These are phyloP conservation scores for Leccinum longicurvipes DNA, from an alignment of 768 basidiomycete genomes.

Conservation along the genomic window DNA sequence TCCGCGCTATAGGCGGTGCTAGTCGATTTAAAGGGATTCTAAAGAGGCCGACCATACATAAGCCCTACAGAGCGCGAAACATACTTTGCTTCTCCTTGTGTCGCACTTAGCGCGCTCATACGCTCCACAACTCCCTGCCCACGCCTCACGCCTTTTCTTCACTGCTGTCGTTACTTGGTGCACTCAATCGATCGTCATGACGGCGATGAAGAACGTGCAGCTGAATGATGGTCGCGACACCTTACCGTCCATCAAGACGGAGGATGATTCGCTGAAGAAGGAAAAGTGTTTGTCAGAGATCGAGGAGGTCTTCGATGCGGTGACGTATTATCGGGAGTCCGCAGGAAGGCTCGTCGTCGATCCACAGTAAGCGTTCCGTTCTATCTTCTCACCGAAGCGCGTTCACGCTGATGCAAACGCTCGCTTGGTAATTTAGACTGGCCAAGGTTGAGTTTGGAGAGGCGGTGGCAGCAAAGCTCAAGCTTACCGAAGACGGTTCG, in stretches of 20 bases:
- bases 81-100: neutral
- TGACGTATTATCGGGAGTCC: conserved; percentile 47
- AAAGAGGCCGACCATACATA: neutral
- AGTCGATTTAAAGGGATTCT: neutral
- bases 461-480: conserved; percentile 41
- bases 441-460: conserved; percentile 51
- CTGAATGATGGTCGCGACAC: neutral
- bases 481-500: conserved; percentile 43
- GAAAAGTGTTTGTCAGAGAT: neutral
- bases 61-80: neutral
- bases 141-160: neutral
- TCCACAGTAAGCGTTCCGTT: conserved; percentile 43
- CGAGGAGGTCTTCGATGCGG: conserved; percentile 31
- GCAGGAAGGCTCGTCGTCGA: conserved; percentile 63
- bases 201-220: neutral
- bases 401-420: neutral
- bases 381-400: neutral
- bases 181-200: neutral
- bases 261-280: conserved; percentile 5
- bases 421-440: conserved; percentile 31
- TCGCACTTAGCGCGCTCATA: neutral
- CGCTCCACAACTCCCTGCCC: neutral
- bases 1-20: neutral
- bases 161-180: neutral
- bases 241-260: neutral